phyloP scores from a whole-genome alignment of 257 asterid species.

The Solanum tacnaense region DNA sequence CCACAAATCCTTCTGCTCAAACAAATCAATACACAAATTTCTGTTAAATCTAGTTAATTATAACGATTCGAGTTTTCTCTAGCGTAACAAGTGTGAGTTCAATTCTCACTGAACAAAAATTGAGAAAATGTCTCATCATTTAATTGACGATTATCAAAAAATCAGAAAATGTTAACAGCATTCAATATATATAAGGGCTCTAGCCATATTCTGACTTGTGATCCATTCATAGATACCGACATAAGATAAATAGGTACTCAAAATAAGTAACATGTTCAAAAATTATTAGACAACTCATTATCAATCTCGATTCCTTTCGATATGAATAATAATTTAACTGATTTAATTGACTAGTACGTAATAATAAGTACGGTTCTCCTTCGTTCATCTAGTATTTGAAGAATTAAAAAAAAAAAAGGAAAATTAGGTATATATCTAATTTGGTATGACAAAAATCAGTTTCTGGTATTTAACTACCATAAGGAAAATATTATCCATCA shows the following conservation, averaged over 20 bases:
- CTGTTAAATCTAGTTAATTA: not conserved
- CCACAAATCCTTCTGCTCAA: constrained; percentile 70
- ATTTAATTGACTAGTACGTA: too few species aligned
- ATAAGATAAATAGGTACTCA: not conserved
- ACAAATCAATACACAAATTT: not conserved
- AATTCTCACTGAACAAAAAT: not conserved
- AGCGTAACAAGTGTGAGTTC: not conserved
- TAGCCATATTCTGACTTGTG: not conserved
- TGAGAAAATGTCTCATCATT: not conserved
- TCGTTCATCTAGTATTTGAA: not conserved
- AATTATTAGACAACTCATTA: not conserved
- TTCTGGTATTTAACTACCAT: not conserved
- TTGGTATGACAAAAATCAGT: not conserved
- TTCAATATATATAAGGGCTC: too few species aligned
- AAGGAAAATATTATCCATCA: not conserved
- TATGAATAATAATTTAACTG: too few species aligned
- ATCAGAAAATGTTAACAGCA: too few species aligned
- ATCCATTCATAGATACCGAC: not conserved
- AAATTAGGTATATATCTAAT: not conserved
- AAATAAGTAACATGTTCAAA: not conserved
- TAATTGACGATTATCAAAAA: not conserved
- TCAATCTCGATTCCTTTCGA: not conserved
- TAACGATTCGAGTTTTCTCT: not conserved
- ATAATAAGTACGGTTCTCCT: not conserved
- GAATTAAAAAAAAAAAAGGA: not conserved